A percentile compares a stretch with the other conserved stretches of the same genome.
Evolutionary conservation across 225 moss, liverwort and hornwort species (phyloP).

Genomic region (Bryum argenteum): DNA sequence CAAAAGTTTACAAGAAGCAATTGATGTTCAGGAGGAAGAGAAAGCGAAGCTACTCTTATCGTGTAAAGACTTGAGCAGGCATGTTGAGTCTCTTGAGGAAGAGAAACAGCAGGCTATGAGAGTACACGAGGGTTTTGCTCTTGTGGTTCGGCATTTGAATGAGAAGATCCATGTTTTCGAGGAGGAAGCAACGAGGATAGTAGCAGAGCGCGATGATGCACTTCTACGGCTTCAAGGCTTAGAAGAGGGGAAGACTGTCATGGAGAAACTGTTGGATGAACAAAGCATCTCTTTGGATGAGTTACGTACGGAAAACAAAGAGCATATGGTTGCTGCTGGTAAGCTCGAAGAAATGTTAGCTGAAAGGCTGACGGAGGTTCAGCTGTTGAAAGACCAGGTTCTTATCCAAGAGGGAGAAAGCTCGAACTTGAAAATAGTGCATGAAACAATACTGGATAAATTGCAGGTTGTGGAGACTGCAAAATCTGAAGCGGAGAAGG

Average conservation of each 20-base stretch:
- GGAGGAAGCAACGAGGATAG: constrained; percentile 19
- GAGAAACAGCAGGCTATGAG: constrained; percentile 30
- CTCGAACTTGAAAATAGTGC: constrained; percentile 19
- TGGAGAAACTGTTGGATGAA: constrained; percentile 29
- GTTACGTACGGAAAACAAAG: constrained; percentile 24
- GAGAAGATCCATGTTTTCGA: constrained; percentile 30
- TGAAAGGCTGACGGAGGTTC: constrained; percentile 27
- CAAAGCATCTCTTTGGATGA: constrained; percentile 20
- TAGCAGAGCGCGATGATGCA: constrained; percentile 28
- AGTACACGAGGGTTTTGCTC: constrained; percentile 33
- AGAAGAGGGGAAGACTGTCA: constrained; percentile 32
- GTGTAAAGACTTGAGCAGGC: constrained; percentile 25
- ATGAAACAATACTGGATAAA: constrained; percentile 17
- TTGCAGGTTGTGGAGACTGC: constrained; percentile 25
- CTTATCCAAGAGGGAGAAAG: constrained; percentile 26
- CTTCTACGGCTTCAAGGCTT: constrained; percentile 27
- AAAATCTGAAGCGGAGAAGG: constrained; percentile 11
- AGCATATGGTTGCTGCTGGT: constrained; percentile 20
- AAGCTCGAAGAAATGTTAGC: constrained; percentile 31
- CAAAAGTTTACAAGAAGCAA: constrained; percentile 20
- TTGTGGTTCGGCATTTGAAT: constrained; percentile 32
- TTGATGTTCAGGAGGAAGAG: constrained; percentile 33
- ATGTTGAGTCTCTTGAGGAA: constrained; percentile 34
- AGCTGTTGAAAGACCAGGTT: constrained; percentile 28
- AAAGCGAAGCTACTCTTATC: constrained; percentile 13